These are phyloP conservation scores for Diaporthe longicolla DNA, from an alignment of 2,329 filamentous ascomycete genomes.

Conservation along the genomic window DNA sequence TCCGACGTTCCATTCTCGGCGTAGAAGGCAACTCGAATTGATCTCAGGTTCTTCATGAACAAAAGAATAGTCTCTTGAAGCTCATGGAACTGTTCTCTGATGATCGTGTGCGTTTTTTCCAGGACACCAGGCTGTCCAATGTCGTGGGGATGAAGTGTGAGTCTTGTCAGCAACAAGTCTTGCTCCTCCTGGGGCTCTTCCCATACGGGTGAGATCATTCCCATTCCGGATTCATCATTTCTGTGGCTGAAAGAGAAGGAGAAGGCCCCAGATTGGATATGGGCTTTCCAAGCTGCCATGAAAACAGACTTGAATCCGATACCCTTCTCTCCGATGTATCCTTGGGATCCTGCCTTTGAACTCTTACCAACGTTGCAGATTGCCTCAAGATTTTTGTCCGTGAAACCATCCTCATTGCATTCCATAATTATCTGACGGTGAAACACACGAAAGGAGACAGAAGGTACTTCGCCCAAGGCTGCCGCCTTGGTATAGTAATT, in stretches of 20 bases:
- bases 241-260: constrained; percentile 58
- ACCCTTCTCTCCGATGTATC: constrained; percentile 65
- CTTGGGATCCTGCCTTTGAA: constrained; percentile 55
- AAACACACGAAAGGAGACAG: constrained; percentile 52
- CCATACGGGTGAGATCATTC: constrained; percentile 52
- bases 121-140: constrained; percentile 15
- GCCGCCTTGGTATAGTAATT: constrained; percentile 55
- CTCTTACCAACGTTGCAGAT: constrained; percentile 63
- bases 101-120: constrained; percentile 43
- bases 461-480: constrained; percentile 47
- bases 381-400: constrained; percentile 56
- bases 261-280: constrained; percentile 57
- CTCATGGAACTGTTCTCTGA: constrained; percentile 54
- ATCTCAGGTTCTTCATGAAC: constrained; percentile 58
- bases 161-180: constrained; percentile 35
- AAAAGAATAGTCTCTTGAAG: constrained; percentile 57
- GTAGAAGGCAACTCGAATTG: constrained; percentile 52
- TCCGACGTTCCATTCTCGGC: constrained; percentile 41
- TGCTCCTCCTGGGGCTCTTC: constrained; percentile 22
- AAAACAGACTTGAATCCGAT: constrained; percentile 68
- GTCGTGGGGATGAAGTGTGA: constrained; percentile 40
- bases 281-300: constrained; percentile 57
- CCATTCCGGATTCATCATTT: constrained; percentile 53
- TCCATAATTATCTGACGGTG: constrained; percentile 58
- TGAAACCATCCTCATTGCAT: constrained; percentile 66